phyloP scores from a whole-genome alignment of 495 filamentous ascomycete species.

The Lasiosphaeria miniovina region DNA sequence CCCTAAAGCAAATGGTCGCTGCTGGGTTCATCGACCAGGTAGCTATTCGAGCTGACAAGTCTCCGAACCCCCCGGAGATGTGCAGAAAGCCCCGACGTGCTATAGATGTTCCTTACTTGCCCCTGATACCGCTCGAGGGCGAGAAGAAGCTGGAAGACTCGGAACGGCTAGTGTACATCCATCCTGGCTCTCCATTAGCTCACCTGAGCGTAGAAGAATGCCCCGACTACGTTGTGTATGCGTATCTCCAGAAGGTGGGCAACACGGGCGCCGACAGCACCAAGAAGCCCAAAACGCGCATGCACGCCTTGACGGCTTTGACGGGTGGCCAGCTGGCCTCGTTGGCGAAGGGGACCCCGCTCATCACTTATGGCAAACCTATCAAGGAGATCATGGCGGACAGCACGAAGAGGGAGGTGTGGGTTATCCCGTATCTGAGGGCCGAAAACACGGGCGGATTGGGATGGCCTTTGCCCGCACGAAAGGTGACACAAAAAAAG shows the following conservation, averaged over 20 bases:
- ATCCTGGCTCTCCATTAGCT: constrained; percentile 77
- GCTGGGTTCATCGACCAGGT: constrained; percentile 95
- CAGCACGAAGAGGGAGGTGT: constrained; percentile 65
- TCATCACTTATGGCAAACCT: constrained; percentile 84
- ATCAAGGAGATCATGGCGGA: constrained; percentile 64
- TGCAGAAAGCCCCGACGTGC: constrained; percentile 71
- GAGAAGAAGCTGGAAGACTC: constrained; percentile 33
- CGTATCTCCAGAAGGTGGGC: constrained; percentile 71
- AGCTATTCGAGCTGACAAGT: constrained; percentile 85
- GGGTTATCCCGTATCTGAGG: constrained; percentile 75
- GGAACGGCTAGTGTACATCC: constrained; percentile 68
- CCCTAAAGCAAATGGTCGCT: constrained; percentile 85
- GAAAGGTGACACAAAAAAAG: constrained; percentile 78
- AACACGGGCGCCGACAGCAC: constrained; percentile 41
- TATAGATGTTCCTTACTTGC: constrained; percentile 86
- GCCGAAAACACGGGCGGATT: constrained; percentile 57
- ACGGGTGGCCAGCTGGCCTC: constrained; percentile 72
- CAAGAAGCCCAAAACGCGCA: constrained; percentile 72
- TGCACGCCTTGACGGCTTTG: constrained; percentile 81
- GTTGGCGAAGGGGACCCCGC: constrained; percentile 79
- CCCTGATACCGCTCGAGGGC: constrained; percentile 69
- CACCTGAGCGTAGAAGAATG: constrained; percentile 64
- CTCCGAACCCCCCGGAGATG: constrained; percentile 68
- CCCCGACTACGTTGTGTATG: constrained; percentile 84
- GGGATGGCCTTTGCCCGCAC: constrained; percentile 81